Percentiles rank a stretch among this genome's conserved stretches.
phyloP scores from a whole-genome alignment of 75 land plant species.

The Ceratopteris richardii region DNA sequence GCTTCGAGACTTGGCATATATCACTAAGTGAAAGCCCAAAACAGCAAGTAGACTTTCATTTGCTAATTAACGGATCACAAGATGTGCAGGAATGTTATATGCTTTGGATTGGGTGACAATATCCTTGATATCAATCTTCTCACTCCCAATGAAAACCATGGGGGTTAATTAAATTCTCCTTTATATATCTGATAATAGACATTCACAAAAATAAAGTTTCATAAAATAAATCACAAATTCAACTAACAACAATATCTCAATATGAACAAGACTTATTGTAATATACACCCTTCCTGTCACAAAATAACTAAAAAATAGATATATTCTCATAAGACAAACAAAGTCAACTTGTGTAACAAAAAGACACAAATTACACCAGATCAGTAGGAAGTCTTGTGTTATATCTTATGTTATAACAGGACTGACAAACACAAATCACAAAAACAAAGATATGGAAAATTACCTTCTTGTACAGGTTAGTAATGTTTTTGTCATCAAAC shows the following conservation, averaged over 20 bases:
- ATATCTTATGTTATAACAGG: too few relatives aligned
- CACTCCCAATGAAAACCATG: slow-evolving; percentile 47
- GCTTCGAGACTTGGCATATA: not conserved
- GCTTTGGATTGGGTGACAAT: slow-evolving; percentile 47
- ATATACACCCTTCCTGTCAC: too few relatives aligned
- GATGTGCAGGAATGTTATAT: slow-evolving; percentile 18
- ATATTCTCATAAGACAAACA: too few relatives aligned
- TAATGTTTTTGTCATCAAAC: too few relatives aligned
- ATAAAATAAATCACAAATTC: too few relatives aligned
- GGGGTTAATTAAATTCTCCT: slow-evolving; percentile 45
- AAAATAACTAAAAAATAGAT: too few relatives aligned
- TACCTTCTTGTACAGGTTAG: too few relatives aligned
- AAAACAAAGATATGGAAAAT: not conserved
- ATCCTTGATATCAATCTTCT: slow-evolving; percentile 35
- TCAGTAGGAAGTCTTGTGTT: too few relatives aligned
- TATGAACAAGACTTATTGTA: too few relatives aligned
- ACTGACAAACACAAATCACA: not conserved
- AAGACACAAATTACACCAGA: too few relatives aligned
- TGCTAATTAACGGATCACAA: not conserved
- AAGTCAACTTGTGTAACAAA: too few relatives aligned
- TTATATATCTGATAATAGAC: slow-evolving; percentile 28
- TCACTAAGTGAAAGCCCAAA: not conserved
- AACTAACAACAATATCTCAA: too few relatives aligned
- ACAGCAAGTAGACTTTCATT: not conserved
- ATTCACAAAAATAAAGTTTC: not conserved